These are phyloP conservation scores for Mucuna pruriens DNA, from an alignment of 306 rosid genomes.

Conservation along the genomic window DNA sequence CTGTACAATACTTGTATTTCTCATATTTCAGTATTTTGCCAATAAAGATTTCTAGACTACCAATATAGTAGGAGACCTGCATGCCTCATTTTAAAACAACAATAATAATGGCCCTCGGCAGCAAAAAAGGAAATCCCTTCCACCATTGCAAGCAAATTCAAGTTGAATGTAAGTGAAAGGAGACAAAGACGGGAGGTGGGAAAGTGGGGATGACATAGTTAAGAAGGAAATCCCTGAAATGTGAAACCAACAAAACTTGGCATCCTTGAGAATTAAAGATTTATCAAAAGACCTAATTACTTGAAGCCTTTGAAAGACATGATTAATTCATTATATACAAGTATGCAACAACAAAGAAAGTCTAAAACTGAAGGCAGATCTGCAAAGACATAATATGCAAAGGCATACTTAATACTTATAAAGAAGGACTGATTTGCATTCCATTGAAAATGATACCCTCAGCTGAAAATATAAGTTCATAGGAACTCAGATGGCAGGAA, in stretches of 20 bases:
- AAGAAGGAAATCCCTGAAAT: conserved; percentile 22
- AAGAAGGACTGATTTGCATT: neutral
- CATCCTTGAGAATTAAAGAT: conserved; percentile 7
- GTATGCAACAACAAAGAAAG: neutral
- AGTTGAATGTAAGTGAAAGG: conserved; percentile 19
- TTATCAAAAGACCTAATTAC: conserved; percentile 15
- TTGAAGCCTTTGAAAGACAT: conserved; percentile 24
- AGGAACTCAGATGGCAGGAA: neutral
- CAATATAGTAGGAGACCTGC: neutral
- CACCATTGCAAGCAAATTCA: conserved; percentile 23
- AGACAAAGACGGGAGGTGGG: neutral
- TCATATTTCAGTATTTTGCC: neutral
- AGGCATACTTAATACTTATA: conserved; percentile 5
- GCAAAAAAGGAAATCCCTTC: neutral
- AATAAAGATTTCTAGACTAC: neutral
- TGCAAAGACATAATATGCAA: conserved; percentile 23
- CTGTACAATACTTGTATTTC: conserved; percentile 4
- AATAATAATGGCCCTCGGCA: too few relatives aligned
- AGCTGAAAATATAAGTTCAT: neutral
- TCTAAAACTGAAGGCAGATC: conserved; percentile 15
- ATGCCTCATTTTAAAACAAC: too few relatives aligned
- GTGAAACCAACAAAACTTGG: neutral
- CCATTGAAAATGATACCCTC: conserved; percentile 20
- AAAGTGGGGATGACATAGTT: neutral
- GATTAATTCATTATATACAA: neutral